These are phyloP conservation scores for Podospora bellae-mahoneyi DNA, from an alignment of 495 filamentous ascomycete species.

Conservation along the genomic window DNA sequence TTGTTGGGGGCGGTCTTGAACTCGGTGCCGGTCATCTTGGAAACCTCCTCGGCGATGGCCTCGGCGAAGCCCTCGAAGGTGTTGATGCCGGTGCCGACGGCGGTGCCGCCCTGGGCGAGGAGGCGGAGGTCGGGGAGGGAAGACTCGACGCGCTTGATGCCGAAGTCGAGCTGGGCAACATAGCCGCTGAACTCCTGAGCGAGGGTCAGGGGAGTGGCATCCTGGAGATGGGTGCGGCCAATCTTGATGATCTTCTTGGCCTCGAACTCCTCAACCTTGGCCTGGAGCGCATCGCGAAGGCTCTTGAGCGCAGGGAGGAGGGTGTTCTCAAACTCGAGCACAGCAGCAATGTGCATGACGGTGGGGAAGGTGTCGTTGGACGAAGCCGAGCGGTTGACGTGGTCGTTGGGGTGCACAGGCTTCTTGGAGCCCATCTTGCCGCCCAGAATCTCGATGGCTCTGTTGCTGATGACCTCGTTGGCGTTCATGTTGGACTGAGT, in stretches of 20 bases:
- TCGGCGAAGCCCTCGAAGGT: slow-evolving; percentile 96
- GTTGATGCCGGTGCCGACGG: slow-evolving; percentile 96
- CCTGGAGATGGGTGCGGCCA: slow-evolving; percentile 94
- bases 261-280: slow-evolving; percentile 86
- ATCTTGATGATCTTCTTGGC: slow-evolving; percentile 92
- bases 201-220: slow-evolving; percentile 92
- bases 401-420: slow-evolving; percentile 98
- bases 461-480: slow-evolving; percentile 99
- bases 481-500: slow-evolving; percentile 99
- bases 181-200: slow-evolving; percentile 99
- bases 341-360: slow-evolving; percentile 98
- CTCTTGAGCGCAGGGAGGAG: slow-evolving; percentile 79
- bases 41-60: slow-evolving; percentile 83
- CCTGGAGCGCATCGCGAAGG: slow-evolving; percentile 77
- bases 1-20: slow-evolving; percentile 99
- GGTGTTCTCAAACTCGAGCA: slow-evolving; percentile 82
- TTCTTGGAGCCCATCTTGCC: slow-evolving; percentile 94
- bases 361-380: slow-evolving; percentile 99
- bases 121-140: slow-evolving; percentile 78
- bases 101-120: slow-evolving; percentile 93
- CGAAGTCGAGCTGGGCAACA: slow-evolving; percentile 85
- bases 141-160: slow-evolving; percentile 81
- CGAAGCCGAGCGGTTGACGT: slow-evolving; percentile 97
- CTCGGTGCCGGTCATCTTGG: slow-evolving; percentile 82
- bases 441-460: slow-evolving; percentile 95